Evolutionary conservation across 768 basidiomycete species (phyloP).

Genomic region (Austroboletus festivus): DNA sequence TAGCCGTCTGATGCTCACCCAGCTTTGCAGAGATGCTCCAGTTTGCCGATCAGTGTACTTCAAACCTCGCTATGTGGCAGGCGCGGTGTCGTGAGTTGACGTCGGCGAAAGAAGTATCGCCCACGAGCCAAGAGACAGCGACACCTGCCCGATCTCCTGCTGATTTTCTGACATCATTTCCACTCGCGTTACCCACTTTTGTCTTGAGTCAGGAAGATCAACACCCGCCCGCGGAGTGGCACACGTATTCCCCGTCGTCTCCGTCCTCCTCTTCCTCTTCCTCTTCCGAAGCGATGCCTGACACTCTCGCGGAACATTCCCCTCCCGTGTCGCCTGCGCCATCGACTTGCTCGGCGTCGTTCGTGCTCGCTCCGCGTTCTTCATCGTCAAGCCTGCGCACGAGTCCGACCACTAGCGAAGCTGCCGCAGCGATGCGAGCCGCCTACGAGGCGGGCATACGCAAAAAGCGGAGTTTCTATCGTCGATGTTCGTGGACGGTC

Average conservation of each 20-base stretch:
- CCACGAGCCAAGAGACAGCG: conserved; percentile 4
- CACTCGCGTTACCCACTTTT: conserved; percentile 52
- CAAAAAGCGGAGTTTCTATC: conserved; percentile 34
- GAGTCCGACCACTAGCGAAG: conserved; percentile 15
- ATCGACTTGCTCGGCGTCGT: conserved; percentile 26
- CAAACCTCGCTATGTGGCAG: conserved; percentile 72
- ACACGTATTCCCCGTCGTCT: conserved; percentile 27
- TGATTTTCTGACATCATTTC: conserved; percentile 52
- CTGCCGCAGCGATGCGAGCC: conserved; percentile 29
- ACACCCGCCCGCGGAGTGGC: conserved; percentile 23
- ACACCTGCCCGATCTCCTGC: conserved; percentile 34
- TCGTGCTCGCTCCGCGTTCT: conserved; percentile 24
- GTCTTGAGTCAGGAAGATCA: conserved; percentile 30
- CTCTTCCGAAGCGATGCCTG: conserved; percentile 27
- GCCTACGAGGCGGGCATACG: conserved; percentile 32
- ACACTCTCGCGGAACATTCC: conserved; percentile 20
- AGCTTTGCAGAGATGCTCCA: conserved; percentile 54
- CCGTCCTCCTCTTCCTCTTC: conserved; percentile 31
- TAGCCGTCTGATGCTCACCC: conserved; percentile 9
- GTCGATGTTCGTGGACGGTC: conserved; percentile 28
- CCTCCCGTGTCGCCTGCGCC: conserved; percentile 29
- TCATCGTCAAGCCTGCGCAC: conserved; percentile 31
- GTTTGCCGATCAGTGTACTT: conserved; percentile 64
- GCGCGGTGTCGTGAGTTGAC: conserved; percentile 42
- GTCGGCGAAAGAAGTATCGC: conserved; percentile 14